Evolutionary conservation across 495 filamentous ascomycete species (phyloP).

Genomic region (Neohortaea acidophila): DNA sequence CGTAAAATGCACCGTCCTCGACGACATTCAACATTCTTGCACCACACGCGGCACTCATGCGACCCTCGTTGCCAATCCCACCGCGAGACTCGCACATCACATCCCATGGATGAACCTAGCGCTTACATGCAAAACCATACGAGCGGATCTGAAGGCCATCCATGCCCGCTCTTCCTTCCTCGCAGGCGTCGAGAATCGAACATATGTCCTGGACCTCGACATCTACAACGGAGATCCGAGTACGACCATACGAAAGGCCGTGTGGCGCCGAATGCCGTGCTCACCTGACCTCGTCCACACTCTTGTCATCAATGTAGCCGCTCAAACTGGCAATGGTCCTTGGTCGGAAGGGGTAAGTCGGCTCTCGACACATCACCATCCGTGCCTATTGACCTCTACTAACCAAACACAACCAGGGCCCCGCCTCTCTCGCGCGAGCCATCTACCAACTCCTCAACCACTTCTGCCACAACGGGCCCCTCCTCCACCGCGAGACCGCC

Average conservation of each 20-base stretch:
- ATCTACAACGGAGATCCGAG: background rate
- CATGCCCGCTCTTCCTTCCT: background rate
- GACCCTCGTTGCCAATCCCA: background rate
- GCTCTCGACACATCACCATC: too few relatives aligned
- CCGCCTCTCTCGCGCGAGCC: background rate
- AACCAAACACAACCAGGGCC: too few relatives aligned
- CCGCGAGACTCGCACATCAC: background rate
- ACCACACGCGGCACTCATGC: background rate
- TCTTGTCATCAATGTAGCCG: background rate
- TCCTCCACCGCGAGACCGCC: background rate
- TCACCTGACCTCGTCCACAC: background rate
- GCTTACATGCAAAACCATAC: background rate
- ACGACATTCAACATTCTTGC: background rate
- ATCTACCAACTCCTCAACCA: background rate
- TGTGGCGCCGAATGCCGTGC: background rate
- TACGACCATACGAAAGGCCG: background rate
- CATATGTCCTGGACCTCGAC: background rate
- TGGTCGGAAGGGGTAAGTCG: conserved; percentile 1
- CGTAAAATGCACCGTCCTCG: background rate
- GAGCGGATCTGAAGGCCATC: background rate
- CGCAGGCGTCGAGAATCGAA: background rate
- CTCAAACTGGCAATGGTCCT: background rate
- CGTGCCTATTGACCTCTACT: too few relatives aligned
- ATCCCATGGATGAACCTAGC: background rate
- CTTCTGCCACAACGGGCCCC: background rate